Evolutionary conservation across 768 basidiomycete species (phyloP).

Genomic region (Leccinum aurantiacum): DNA sequence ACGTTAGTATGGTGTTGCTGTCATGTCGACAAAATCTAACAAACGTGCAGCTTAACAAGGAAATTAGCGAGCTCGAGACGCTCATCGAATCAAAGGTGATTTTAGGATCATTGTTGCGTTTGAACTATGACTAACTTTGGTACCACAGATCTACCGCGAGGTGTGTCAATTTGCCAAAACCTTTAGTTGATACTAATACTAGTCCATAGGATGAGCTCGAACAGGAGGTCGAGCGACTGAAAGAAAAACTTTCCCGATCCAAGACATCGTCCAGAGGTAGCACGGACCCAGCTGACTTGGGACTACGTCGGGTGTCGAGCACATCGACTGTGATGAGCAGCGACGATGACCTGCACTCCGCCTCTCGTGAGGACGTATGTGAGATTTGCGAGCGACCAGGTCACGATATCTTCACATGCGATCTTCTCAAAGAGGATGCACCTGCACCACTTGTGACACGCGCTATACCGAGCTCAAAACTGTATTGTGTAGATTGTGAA

Average conservation of each 20-base stretch:
- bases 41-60: constrained; percentile 71
- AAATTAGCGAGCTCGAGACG: constrained; percentile 89
- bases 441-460: constrained; percentile 25
- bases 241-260: constrained; percentile 60
- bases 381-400: constrained; percentile 86
- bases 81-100: constrained; percentile 91
- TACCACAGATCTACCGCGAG: constrained; percentile 76
- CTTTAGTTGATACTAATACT: constrained; percentile 13
- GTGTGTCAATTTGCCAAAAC: constrained; percentile 34
- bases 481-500: constrained; percentile 86
- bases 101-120: not conserved
- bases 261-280: constrained; percentile 59
- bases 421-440: constrained; percentile 62
- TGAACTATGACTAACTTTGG: constrained; percentile 6
- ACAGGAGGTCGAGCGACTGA: constrained; percentile 74
- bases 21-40: constrained; percentile 1
- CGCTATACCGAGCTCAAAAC: constrained; percentile 29
- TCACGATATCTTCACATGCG: constrained; percentile 86
- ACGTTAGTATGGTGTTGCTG: constrained; percentile 44
- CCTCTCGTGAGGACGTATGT: constrained; percentile 53
- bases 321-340: constrained; percentile 27
- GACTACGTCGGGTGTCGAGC: constrained; percentile 22
- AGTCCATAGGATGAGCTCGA: constrained; percentile 75
- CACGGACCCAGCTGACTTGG: constrained; percentile 37
- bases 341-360: constrained; percentile 22